These are phyloP conservation scores for Citrus medica DNA, from an alignment of 345 rosid genomes.

Conservation along the genomic window DNA sequence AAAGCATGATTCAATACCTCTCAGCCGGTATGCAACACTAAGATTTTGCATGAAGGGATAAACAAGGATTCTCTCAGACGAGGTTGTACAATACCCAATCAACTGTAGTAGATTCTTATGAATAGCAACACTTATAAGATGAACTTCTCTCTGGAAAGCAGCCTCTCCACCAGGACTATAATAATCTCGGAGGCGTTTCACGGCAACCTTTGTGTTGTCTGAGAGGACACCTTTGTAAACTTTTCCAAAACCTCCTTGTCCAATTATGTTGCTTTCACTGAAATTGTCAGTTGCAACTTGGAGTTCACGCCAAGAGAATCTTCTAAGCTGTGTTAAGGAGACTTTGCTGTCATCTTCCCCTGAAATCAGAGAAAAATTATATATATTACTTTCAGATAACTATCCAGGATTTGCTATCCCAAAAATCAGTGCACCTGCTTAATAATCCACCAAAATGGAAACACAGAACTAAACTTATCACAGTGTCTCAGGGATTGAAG, in stretches of 20 bases:
- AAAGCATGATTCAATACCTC: constrained; percentile 46
- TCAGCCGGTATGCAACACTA: constrained; percentile 71
- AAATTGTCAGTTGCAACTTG: constrained; percentile 83
- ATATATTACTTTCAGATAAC: neutral
- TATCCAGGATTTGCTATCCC: neutral
- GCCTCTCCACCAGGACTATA: constrained; percentile 82
- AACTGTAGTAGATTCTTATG: constrained; percentile 78
- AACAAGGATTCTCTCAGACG: constrained; percentile 76
- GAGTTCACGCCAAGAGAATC: constrained; percentile 75
- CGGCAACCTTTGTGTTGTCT: constrained; percentile 73
- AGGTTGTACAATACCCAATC: constrained; percentile 77
- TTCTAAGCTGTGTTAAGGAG: constrained; percentile 63
- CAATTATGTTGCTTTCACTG: constrained; percentile 70
- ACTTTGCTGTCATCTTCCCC: constrained; percentile 77
- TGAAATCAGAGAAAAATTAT: constrained; percentile 9
- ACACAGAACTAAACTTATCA: neutral
- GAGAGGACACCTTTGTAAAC: constrained; percentile 83
- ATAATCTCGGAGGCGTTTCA: constrained; percentile 77
- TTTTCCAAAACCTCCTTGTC: constrained; percentile 95
- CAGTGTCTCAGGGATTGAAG: no score
- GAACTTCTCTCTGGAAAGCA: constrained; percentile 81
- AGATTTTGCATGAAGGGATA: constrained; percentile 92
- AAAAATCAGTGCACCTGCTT: neutral
- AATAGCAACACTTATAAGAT: constrained; percentile 78
- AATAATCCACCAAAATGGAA: neutral